phyloP scores from a whole-genome alignment of 257 asterid species.

The Fraxinus americana region DNA sequence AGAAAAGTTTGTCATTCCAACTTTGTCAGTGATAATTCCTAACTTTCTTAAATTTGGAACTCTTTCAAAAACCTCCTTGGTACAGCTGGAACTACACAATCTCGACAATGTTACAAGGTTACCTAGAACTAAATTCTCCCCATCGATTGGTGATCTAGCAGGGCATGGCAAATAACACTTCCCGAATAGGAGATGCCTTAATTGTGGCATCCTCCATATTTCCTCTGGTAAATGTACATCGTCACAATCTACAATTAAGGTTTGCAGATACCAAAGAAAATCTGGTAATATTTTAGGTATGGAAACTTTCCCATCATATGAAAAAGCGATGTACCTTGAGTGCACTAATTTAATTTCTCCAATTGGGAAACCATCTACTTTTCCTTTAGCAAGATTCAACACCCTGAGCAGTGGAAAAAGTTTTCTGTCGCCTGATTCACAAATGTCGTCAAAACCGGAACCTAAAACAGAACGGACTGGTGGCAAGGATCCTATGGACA shows the following conservation, averaged over 20 bases:
- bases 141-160: neutral
- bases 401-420: conserved; percentile 16
- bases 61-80: conserved; percentile 10
- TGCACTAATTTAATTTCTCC: conserved; percentile 14
- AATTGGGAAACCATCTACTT: neutral
- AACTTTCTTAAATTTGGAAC: conserved; percentile 19
- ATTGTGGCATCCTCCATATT: conserved; percentile 23
- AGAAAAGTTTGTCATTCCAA: neutral
- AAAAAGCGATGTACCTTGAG: conserved; percentile 13
- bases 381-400: neutral
- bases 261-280: conserved; percentile 5
- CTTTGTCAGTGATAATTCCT: conserved; percentile 2
- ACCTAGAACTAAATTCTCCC: neutral
- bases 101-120: conserved; percentile 12
- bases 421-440: too few relatives aligned
- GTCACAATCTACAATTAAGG: neutral
- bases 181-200: conserved; percentile 8
- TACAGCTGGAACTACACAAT: conserved; percentile 5
- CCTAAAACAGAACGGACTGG: conserved; percentile 2
- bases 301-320: neutral
- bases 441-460: neutral
- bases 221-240: conserved; percentile 1
- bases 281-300: conserved; percentile 12
- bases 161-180: neutral
- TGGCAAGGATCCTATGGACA: conserved; percentile 1